Conservation (phyloP, 2,329 filamentous ascomycete genomes). For the Penicillium sp. region DNA sequence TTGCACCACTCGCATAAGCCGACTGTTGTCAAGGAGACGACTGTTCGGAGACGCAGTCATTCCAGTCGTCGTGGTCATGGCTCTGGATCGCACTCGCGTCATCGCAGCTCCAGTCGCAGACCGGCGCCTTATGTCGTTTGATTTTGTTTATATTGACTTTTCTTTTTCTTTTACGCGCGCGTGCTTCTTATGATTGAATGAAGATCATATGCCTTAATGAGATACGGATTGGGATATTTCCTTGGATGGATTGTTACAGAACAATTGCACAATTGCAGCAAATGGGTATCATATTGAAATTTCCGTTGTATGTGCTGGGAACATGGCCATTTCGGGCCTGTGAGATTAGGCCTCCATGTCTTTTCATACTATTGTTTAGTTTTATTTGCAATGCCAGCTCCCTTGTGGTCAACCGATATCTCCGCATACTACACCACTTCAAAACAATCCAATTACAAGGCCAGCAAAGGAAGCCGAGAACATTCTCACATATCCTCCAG, state of each 20-base stretch:
- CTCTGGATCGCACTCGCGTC: constrained; percentile 20
- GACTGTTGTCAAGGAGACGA: constrained; percentile 34
- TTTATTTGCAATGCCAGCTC: not conserved
- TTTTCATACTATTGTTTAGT: not conserved
- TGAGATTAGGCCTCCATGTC: not conserved
- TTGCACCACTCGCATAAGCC: constrained; percentile 29
- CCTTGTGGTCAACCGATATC: not conserved
- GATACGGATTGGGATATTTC: constrained; percentile 4
- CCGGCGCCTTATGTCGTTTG: constrained; percentile 26
- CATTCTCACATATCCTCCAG: not conserved
- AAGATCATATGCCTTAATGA: constrained; percentile 15
- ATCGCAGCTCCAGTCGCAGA: constrained; percentile 25
- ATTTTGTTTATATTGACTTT: not conserved
- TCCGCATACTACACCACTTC: not conserved
- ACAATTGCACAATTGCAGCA: not conserved
- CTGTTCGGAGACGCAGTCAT: constrained; percentile 28
- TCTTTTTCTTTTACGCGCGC: not conserved
- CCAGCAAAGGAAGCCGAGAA: not conserved
- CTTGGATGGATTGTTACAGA: not conserved
- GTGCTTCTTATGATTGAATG: constrained; percentile 9
- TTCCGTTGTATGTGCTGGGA: not conserved
- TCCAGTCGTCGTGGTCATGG: constrained; percentile 29
- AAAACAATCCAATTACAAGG: not conserved
- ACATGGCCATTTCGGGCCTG: not conserved
- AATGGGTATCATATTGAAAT: not conserved